Base-by-base conservation (phyloP, 2,329 filamentous ascomycete species). In the Elsinoe fawcettii region DNA sequence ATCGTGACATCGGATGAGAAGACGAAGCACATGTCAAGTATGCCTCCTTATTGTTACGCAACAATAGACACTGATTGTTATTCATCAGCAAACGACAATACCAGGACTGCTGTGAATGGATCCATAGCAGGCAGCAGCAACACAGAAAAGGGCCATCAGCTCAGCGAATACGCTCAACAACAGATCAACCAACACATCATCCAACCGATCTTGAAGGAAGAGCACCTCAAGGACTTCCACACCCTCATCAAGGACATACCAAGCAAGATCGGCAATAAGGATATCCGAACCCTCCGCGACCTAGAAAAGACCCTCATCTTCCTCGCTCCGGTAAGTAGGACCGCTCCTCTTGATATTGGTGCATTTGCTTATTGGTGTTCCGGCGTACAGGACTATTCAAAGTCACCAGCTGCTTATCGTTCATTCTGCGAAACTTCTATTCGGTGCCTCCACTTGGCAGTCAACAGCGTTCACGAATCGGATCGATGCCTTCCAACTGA, bases 301-400 rank as follows among this genome's bases (percentile, higher is more conserved):
- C 80, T 97, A 51, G 92, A 97, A 74, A 96, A 96, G 81, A 92
- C 87, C 8, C 77, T 97, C 60, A 83, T 96, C 67, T 90, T 91
- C 73, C 83, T 91, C 71, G 90, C 91, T 76, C 89, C 89, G 71
- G 92, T 96, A 86, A 95, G 91, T 95, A 72, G 51, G 39, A 49
- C 59, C 60, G 58, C 63, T 74, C 76, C 65, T 67, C 67, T 64
- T 65, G 74, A 70, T 71, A 73, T 76, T 75, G 39, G 43, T 37
- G 78, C 79, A 80, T 84, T 85, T 79, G 80, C 80, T 83, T 75
- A 79, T 82, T 83, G 79, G 78, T 77, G 73, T 73, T 70, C 66
- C 69, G 73, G 73, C 67, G 78, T 79, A 80, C 91, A 92, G 87
- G 88, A 82, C 81, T 83, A 80, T 76, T 77, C 80, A 60, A 70